phyloP scores from a whole-genome alignment of 345 rosid species.

The Eucalyptus tenuipes region DNA sequence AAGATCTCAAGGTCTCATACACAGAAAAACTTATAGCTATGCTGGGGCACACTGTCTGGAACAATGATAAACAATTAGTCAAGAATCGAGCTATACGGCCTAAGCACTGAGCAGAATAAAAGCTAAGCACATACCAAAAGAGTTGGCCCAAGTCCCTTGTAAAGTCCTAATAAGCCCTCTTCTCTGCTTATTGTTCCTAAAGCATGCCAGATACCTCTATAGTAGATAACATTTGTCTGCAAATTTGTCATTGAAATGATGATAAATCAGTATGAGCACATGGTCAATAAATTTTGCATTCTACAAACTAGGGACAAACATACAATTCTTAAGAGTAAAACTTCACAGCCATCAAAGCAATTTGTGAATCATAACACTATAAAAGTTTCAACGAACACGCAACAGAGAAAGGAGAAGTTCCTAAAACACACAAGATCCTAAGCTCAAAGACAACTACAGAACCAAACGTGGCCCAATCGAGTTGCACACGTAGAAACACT shows the following conservation, averaged over 20 bases:
- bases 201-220: slow-evolving; percentile 76
- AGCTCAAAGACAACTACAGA: neutral
- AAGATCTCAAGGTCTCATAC: slow-evolving; percentile 76
- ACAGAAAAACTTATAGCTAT: slow-evolving; percentile 86
- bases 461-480: neutral
- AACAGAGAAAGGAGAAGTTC: neutral
- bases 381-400: neutral
- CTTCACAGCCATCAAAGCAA: neutral
- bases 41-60: slow-evolving; percentile 91
- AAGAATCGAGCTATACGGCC: neutral
- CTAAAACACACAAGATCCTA: neutral
- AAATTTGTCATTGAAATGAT: neutral
- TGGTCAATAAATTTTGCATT: neutral
- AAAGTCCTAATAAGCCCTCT: slow-evolving; percentile 76
- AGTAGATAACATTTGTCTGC: slow-evolving; percentile 74
- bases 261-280: neutral
- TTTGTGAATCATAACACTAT: neutral
- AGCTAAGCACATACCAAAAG: slow-evolving; percentile 37
- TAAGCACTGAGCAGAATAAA: neutral
- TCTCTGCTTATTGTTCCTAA: slow-evolving; percentile 58
- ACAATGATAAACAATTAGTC: neutral
- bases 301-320: neutral
- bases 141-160: slow-evolving; percentile 93
- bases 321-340: neutral
- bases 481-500: neutral